These are phyloP conservation scores for Sporisorium sorghi DNA, from an alignment of 1,284 basidiomycete genomes.

Conservation along the genomic window DNA sequence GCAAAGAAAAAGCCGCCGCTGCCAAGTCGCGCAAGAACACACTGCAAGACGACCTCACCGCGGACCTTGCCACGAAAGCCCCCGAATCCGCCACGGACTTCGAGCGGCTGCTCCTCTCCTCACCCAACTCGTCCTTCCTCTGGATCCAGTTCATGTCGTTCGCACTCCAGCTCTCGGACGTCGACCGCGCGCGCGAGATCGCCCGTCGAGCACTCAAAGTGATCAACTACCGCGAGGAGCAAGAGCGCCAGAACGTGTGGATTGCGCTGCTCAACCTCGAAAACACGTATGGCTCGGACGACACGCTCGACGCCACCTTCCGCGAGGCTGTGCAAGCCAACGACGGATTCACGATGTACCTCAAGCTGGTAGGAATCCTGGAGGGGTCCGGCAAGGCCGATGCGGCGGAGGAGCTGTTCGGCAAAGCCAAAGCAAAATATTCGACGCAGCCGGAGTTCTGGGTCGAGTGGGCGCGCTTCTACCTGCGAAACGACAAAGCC, in stretches of 20 bases:
- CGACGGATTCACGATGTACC: conserved; percentile 89
- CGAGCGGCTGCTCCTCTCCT: conserved; percentile 91
- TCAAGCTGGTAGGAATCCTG: conserved; percentile 85
- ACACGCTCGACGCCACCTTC: conserved; percentile 82
- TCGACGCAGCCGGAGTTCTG: conserved; percentile 89
- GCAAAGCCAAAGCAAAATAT: conserved; percentile 81
- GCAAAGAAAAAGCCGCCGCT: conserved; percentile 28
- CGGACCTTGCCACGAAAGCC: conserved; percentile 60
- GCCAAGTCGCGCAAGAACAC: conserved; percentile 26
- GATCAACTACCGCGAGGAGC: conserved; percentile 95
- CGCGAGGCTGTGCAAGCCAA: conserved; percentile 90
- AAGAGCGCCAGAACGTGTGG: conserved; percentile 97
- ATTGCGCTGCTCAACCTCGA: conserved; percentile 95
- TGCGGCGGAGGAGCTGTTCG: conserved; percentile 58
- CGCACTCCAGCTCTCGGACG: conserved; percentile 92
- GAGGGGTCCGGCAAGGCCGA: conserved; percentile 80
- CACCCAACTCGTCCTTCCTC: conserved; percentile 95
- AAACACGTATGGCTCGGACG: conserved; percentile 83
- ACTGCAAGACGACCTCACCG: conserved; percentile 63
- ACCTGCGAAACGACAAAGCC: conserved; percentile 78
- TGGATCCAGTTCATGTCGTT: conserved; percentile 99
- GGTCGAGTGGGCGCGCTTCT: conserved; percentile 84
- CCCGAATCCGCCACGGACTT: conserved; percentile 94
- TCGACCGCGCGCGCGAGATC: conserved; percentile 90
- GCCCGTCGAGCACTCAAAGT: conserved; percentile 84